phyloP scores from a whole-genome alignment of 2,329 filamentous ascomycete species.

The Aspergillus bombycis region DNA sequence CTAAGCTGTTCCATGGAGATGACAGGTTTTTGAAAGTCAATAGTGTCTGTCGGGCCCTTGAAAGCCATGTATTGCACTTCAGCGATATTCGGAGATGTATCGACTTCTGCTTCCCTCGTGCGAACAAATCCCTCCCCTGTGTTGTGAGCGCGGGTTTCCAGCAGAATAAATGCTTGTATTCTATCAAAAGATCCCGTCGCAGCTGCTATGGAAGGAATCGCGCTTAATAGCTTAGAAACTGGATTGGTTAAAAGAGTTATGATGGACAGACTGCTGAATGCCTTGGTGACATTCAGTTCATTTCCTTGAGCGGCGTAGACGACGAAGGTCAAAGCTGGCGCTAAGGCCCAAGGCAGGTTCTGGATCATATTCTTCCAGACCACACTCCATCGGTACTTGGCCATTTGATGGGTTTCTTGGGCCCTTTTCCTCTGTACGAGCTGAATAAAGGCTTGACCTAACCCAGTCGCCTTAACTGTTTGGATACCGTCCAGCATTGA shows the following conservation, averaged over 20 bases:
- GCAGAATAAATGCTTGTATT: slow-evolving; percentile 20
- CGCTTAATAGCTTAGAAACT: slow-evolving; percentile 22
- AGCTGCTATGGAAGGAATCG: slow-evolving; percentile 18
- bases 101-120: no score
- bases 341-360: slow-evolving; percentile 19
- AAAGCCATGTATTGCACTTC: no score
- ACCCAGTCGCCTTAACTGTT: slow-evolving; percentile 43
- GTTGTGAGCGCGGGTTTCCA: no score
- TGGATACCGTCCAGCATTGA: slow-evolving; percentile 46
- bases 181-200: slow-evolving; percentile 21
- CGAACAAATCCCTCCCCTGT: no score
- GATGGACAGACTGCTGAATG: slow-evolving; percentile 27
- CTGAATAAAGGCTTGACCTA: slow-evolving; percentile 27
- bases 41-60: no score
- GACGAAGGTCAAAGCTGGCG: slow-evolving; percentile 24
- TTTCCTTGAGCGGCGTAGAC: slow-evolving; percentile 15
- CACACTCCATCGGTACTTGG: slow-evolving; percentile 9
- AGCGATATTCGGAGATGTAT: no score
- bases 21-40: no score
- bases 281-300: slow-evolving; percentile 11
- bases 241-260: slow-evolving; percentile 27
- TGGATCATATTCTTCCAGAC: slow-evolving; percentile 25
- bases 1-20: no score
- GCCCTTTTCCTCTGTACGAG: slow-evolving; percentile 15
- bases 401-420: slow-evolving; percentile 19